Conservation (phyloP, 2,329 filamentous ascomycete genomes). For the Ophiostoma sp. region DNA sequence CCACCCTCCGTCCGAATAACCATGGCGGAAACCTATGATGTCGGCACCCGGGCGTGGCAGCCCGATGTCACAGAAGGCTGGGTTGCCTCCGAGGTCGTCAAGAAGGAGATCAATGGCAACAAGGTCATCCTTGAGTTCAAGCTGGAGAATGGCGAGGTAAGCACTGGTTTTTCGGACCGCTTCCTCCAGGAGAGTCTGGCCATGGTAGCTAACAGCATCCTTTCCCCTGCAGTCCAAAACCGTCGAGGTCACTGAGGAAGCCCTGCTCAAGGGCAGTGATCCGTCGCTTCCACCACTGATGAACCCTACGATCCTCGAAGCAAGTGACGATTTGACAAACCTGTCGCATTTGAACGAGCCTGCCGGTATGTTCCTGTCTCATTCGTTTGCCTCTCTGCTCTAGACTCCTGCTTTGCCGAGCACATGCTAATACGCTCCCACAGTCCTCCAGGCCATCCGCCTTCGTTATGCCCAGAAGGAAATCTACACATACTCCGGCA, state of each 20-base stretch:
- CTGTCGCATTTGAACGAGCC: constrained; percentile 97
- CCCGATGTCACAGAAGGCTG: constrained; percentile 93
- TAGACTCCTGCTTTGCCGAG: not conserved
- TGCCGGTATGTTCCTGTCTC: constrained; percentile 59
- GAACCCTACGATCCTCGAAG: constrained; percentile 97
- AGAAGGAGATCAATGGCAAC: constrained; percentile 75
- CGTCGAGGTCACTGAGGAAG: constrained; percentile 69
- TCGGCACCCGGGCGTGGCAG: constrained; percentile 97
- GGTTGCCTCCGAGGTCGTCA: constrained; percentile 90
- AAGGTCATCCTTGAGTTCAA: constrained; percentile 84
- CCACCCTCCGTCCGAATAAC: constrained; percentile 32
- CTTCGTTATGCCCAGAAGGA: constrained; percentile 97
- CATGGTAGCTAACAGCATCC: constrained; percentile 1
- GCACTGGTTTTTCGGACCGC: constrained; percentile 21
- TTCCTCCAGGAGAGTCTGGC: not conserved
- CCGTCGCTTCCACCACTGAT: constrained; percentile 82
- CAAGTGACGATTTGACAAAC: constrained; percentile 95
- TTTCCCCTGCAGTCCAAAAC: constrained; percentile 60
- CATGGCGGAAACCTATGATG: constrained; percentile 94
- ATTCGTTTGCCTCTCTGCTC: constrained; percentile 11
- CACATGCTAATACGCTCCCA: not conserved
- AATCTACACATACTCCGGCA: constrained; percentile 99
- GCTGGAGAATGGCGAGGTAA: constrained; percentile 88
- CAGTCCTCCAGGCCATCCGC: constrained; percentile 95
- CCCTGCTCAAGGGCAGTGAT: constrained; percentile 71